A percentile compares a stretch with the other conserved stretches of the same genome.
These are phyloP conservation scores for Blastobotrys elegans DNA, from an alignment of 1,139 yeast genomes.

Conservation along the genomic window DNA sequence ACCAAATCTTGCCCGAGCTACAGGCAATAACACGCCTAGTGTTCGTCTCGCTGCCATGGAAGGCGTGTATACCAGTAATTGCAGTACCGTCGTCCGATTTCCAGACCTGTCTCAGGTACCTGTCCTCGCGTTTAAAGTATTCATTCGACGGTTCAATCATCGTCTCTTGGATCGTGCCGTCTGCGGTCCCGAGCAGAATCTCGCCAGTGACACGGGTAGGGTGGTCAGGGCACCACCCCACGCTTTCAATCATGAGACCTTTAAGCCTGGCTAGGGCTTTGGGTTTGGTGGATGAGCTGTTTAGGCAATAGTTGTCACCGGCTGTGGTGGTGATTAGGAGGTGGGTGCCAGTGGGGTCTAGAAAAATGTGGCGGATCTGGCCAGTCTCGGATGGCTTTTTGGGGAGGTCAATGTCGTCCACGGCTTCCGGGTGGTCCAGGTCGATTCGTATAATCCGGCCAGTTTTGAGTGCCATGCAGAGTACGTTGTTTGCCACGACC, in stretches of 20 bases:
- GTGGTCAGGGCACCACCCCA: constrained; percentile 42
- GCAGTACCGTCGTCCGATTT: constrained; percentile 28
- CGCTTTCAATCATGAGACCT: constrained; percentile 39
- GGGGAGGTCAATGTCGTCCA: constrained; percentile 38
- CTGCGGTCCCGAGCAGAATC: constrained; percentile 45
- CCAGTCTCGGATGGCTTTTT: constrained; percentile 25
- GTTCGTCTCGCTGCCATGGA: constrained; percentile 18
- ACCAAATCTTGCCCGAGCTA: constrained; percentile 39
- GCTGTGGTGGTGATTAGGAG: constrained; percentile 43
- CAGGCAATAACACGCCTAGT: constrained; percentile 32
- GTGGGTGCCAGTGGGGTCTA: constrained; percentile 49
- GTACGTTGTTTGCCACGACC: constrained; percentile 45
- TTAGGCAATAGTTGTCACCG: constrained; percentile 44
- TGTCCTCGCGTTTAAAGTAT: constrained; percentile 40
- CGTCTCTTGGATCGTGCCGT: constrained; percentile 45
- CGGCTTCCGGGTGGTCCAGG: constrained; percentile 49
- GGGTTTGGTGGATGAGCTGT: constrained; percentile 36
- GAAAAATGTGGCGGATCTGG: constrained; percentile 38
- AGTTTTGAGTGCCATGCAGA: constrained; percentile 43
- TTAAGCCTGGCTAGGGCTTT: constrained; percentile 41
- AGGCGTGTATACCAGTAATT: constrained; percentile 36
- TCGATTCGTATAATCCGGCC: constrained; percentile 49
- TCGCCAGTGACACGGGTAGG: constrained; percentile 42
- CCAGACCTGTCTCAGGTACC: constrained; percentile 40
- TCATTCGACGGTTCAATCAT: constrained; percentile 43